Conservation (phyloP, 495 filamentous ascomycete species). For the Patellaria atrata region DNA sequence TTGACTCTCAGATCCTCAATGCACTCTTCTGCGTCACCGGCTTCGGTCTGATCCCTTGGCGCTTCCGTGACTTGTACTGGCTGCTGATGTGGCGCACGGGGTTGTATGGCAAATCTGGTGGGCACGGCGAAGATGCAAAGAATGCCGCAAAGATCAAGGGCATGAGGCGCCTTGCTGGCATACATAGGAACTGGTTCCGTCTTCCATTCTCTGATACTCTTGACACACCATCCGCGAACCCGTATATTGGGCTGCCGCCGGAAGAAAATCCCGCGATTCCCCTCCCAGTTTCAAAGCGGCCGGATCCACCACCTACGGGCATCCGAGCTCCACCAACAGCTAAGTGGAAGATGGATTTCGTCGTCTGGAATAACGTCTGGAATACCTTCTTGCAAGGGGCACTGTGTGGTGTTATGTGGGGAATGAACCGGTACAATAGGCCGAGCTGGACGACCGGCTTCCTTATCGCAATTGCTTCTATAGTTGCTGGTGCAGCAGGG, state of each 20-base stretch:
- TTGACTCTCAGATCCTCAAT: constrained; percentile 74
- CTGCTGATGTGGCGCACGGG: constrained; percentile 46
- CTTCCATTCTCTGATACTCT: constrained; percentile 37
- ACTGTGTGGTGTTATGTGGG: constrained; percentile 71
- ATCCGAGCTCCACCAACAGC: constrained; percentile 47
- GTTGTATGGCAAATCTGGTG: constrained; percentile 1
- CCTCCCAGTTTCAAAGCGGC: constrained; percentile 38
- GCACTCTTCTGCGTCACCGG: constrained; percentile 77
- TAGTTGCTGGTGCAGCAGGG: constrained; percentile 54
- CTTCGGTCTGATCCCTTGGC: constrained; percentile 74
- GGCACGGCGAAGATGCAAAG: no score
- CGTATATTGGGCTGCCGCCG: constrained; percentile 5
- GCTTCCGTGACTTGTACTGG: constrained; percentile 65
- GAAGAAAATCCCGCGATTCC: constrained; percentile 36
- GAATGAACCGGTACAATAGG: constrained; percentile 46
- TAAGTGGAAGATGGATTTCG: constrained; percentile 66
- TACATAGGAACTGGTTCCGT: constrained; percentile 58
- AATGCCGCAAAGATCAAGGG: constrained; percentile 39
- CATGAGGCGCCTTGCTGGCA: constrained; percentile 45
- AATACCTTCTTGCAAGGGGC: constrained; percentile 64
- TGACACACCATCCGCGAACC: constrained; percentile 8
- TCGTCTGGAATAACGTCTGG: constrained; percentile 56
- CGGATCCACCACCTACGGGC: constrained; percentile 46
- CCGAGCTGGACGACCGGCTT: constrained; percentile 62
- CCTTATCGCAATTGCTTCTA: constrained; percentile 55